Conservation (phyloP, 2,329 filamentous ascomycete genomes). For the Hypoxylon sp. region DNA sequence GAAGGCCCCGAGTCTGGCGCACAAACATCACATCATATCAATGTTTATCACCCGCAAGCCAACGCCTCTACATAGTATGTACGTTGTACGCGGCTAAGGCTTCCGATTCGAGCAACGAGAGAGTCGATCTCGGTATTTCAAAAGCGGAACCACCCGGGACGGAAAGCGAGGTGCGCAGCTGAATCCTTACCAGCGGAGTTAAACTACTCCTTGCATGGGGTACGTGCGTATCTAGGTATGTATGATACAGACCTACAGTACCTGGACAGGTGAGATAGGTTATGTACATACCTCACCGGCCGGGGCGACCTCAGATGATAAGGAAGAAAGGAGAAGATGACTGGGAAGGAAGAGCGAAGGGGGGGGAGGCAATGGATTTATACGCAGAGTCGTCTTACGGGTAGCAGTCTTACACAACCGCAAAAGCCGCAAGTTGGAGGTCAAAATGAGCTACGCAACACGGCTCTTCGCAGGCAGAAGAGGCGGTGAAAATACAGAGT, state of each 20-base stretch:
- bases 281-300: neutral
- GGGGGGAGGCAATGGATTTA: neutral
- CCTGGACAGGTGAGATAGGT: no score
- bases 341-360: neutral
- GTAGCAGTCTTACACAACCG: neutral
- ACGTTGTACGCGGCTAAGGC: neutral
- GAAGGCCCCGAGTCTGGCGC: neutral
- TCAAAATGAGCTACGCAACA: neutral
- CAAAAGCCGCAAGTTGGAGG: conserved; percentile 7
- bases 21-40: neutral
- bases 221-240: neutral
- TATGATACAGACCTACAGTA: neutral
- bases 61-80: no score
- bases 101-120: conserved; percentile 8
- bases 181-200: no score
- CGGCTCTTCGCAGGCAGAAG: neutral
- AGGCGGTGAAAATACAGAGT: conserved; percentile 28
- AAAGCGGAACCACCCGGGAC: neutral
- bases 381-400: neutral
- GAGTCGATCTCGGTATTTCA: conserved; percentile 9
- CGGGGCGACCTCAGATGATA: neutral
- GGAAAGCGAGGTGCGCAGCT: no score
- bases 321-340: neutral
- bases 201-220: no score
- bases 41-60: conserved; percentile 1